Evolutionary conservation across 2,329 filamentous ascomycete species (phyloP), one percentile per base, ranked within the genome.

Genomic region (Neurospora crassa): DNA sequence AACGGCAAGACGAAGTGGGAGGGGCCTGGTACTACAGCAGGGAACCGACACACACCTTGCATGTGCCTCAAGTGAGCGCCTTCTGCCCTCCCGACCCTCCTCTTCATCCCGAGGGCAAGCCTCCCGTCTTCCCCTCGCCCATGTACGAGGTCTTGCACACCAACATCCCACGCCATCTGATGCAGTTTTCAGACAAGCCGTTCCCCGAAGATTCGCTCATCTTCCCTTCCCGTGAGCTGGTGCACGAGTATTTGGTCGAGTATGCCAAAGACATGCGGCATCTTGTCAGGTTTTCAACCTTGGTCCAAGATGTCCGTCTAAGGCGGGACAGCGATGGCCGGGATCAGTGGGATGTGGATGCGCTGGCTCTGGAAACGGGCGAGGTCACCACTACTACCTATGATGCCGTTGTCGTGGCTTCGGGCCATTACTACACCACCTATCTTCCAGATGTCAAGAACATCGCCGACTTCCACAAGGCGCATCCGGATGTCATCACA

Each of bases 21-120:
- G 95, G 96, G 2, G 88, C 96, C 11, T 98, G 95, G 95, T 91
- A 93, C 77, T 94, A 96, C 79, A 90, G 86, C 73, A 82, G 84
- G 40, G 80, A 79, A 72, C 85, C 80, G 70, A 84, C 78, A 73
- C 86, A 75, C 75, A 82, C 78, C 72, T 85, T 78, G 75, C 85
- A 75, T 42, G 83, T 95, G 45, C 93, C 94, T 8, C 91, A 94
- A 78, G 88, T 88, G n/a, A 86, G 87, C 76, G 86, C 89, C 37
- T 87, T 87, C 76, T 85, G 85, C 67, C 85, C 87, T 34, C 84
- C 87, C 0, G 91, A 94, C 74, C 84, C 86, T 71, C 91, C 92
- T 5, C 80, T 89, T 71, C 88, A 84, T 82, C 68, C 78, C 79
- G 73, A 75, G 18, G 74, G 74, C 72, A 68, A 73, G 10, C 78